Evolutionary conservation across 2,329 filamentous ascomycete species (phyloP).

Genomic region (Chaetomium globosum): DNA sequence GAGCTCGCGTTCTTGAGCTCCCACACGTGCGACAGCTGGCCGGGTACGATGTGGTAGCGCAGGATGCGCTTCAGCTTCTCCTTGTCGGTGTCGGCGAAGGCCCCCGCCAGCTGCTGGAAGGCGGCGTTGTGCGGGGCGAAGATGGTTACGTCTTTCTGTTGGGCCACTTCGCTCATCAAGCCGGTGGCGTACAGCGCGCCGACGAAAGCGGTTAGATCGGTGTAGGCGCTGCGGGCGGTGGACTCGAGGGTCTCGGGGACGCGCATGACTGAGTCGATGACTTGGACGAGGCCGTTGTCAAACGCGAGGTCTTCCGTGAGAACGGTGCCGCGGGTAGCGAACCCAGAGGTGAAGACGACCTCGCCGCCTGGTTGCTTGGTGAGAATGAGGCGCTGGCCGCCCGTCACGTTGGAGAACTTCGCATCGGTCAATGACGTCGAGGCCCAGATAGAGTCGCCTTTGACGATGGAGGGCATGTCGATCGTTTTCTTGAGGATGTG

Average conservation of each 20-base stretch:
- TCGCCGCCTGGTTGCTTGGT: slow-evolving; percentile 49
- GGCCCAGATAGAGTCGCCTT: slow-evolving; percentile 47
- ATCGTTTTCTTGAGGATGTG: slow-evolving; percentile 61
- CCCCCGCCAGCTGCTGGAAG: slow-evolving; percentile 53
- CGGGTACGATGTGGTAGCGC: slow-evolving; percentile 59
- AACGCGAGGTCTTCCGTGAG: slow-evolving; percentile 50
- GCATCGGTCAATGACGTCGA: slow-evolving; percentile 49
- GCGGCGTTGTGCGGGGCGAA: slow-evolving; percentile 58
- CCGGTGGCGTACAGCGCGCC: slow-evolving; percentile 47
- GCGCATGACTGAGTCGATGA: slow-evolving; percentile 56
- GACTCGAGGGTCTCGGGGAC: slow-evolving; percentile 48
- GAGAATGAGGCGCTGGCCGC: slow-evolving; percentile 53
- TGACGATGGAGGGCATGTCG: slow-evolving; percentile 44
- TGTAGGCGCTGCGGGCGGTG: slow-evolving; percentile 43
- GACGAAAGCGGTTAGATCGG: slow-evolving; percentile 47
- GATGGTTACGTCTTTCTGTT: slow-evolving; percentile 53
- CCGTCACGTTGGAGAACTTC: slow-evolving; percentile 52
- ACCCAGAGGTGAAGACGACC: slow-evolving; percentile 47
- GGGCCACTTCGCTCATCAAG: slow-evolving; percentile 47
- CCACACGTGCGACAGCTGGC: slow-evolving; percentile 55
- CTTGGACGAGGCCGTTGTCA: slow-evolving; percentile 54
- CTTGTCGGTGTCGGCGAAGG: slow-evolving; percentile 46
- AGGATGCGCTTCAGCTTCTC: slow-evolving; percentile 51
- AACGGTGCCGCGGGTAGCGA: slow-evolving; percentile 50
- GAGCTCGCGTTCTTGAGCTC: slow-evolving; percentile 51